Evolutionary conservation across 2,329 filamentous ascomycete genomes (phyloP), one percentile per base, ranked within the genome.

Genomic region (Macrophomina pseudophaseolina): DNA sequence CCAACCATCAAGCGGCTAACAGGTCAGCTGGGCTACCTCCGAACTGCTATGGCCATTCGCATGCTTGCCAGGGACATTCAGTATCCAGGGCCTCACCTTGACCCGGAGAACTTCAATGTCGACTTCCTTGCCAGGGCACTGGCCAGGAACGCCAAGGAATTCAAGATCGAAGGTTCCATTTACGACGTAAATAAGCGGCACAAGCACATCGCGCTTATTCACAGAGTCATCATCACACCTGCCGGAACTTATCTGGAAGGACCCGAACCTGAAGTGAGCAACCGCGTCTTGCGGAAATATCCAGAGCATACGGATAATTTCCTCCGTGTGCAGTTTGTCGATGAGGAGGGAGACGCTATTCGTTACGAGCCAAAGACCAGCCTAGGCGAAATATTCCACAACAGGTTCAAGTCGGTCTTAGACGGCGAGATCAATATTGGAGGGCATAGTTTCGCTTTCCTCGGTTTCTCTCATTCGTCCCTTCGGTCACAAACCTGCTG

Each of bases 401-500:
- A 74, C 0, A 86, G 89, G 0, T 94, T 93, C 75, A 85, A 85
- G 63, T 69, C 73, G 0, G 79, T 92, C 0, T 80, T 95, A 8
- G 75, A 80, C 2, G 72, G 81, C 0, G 88, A 88, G 0, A 86
- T 96, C 33, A 72, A 78, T 0, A 86, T 94, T 2, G 90, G 88
- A 0, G 82, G 88, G 12, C 73, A 76, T 0, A 93, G 88, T 72
- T 60, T 68, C 52, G 77, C 79, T 0, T 94, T 94, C 72, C 81
- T 94, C 0, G 91, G 91, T 0, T 94, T 93, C 75, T 93, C 91
- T 0, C 90, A 94, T 75, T 94, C 91, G 0, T 93, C 91, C 0
- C 82, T 94, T 4, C 84, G 91, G 12, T 84, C 87, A 0, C 90
- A 92, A 67, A 88, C 89, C 0, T 88, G 86, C 42, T 93, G 91